Evolutionary conservation across 2,329 filamentous ascomycete species (phyloP).

Genomic region (Fusarium poae): DNA sequence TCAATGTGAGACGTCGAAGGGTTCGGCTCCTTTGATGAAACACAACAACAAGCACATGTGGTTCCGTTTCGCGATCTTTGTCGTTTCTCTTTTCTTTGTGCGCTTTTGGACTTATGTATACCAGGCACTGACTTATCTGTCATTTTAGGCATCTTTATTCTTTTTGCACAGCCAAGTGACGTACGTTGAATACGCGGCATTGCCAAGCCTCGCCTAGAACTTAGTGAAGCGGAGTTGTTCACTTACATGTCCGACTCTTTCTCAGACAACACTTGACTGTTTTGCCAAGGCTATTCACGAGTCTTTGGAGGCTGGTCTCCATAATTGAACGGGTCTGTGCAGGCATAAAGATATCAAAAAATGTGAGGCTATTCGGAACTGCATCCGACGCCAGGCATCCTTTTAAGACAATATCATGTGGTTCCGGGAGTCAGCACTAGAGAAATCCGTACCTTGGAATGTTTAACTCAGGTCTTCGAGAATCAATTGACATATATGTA

Average conservation of each 20-base stretch:
- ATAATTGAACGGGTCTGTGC: not conserved
- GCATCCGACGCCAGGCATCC: not conserved
- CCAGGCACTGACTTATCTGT: not conserved
- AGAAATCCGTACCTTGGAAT: not conserved
- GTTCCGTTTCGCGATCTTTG: constrained; percentile 6
- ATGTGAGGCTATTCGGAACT: constrained; percentile 11
- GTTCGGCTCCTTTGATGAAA: constrained; percentile 17
- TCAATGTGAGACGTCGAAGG: constrained; percentile 25
- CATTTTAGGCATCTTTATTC: constrained; percentile 33
- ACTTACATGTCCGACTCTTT: constrained; percentile 10
- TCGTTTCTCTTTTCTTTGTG: constrained; percentile 11
- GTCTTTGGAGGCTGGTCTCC: constrained; percentile 4
- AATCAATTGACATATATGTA: not conserved
- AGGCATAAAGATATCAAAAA: not conserved
- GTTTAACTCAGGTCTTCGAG: not conserved
- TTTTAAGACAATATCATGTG: not conserved
- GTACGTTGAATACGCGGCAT: constrained; percentile 42
- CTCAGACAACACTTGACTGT: constrained; percentile 7
- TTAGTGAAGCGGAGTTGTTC: constrained; percentile 24
- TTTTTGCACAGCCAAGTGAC: constrained; percentile 37
- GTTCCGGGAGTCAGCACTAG: constrained; percentile 3
- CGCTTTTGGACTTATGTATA: constrained; percentile 1
- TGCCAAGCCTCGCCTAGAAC: constrained; percentile 36
- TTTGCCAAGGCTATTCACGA: constrained; percentile 19
- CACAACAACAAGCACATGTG: constrained; percentile 12